Evolutionary conservation across 306 rosid species (phyloP), one percentile per base, ranked within the genome.

Genomic region (Sphenostylis stenocarpa): DNA sequence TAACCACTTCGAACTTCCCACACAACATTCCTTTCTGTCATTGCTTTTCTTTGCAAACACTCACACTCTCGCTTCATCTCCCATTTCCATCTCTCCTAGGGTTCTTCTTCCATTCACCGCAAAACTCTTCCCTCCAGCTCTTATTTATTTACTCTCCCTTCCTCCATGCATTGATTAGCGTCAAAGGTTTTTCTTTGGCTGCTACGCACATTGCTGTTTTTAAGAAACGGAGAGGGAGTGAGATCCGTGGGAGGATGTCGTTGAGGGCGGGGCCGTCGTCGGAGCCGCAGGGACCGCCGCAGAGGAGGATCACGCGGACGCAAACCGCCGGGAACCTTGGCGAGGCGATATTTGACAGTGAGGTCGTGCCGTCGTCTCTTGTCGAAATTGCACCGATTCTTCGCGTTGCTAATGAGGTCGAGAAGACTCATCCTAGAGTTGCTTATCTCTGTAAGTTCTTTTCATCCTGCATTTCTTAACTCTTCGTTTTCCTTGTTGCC

Each of bases 351-450:
- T 90, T 90, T 43, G 96, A 95, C 66, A 92, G 98, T 73, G 98
- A 92, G 85, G 90, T 92, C 1, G 98, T 95, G 58, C 98, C 98
- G n/a, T 95, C 98, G 0, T 89, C 98, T 15, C 98, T 95, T 0
- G 90, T 85, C 0, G 93, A 95, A 79, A 92, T 95, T 29, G 98
- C 98, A 2, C 97, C 97, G 4, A 92, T 95, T 86, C 98, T 95
- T 64, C 97, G 98, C 17, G 97, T 95, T 70, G 98, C 98, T 62
- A 95, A 95, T 86, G 98, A 95, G 84, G 97, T 95, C 1, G 98
- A 95, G 75, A 73, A 93, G 72, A 86, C 93, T 72, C 95, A 95
- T 78, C 93, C 97, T 9, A 90, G 98, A 78, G 98, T 95, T 63
- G 95, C 98, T 71, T 95, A 95, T 89, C 92, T 95, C 70, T 95